Base-by-base conservation (phyloP, 352 stramenopile species). In the Phytophthora pistaciae region DNA sequence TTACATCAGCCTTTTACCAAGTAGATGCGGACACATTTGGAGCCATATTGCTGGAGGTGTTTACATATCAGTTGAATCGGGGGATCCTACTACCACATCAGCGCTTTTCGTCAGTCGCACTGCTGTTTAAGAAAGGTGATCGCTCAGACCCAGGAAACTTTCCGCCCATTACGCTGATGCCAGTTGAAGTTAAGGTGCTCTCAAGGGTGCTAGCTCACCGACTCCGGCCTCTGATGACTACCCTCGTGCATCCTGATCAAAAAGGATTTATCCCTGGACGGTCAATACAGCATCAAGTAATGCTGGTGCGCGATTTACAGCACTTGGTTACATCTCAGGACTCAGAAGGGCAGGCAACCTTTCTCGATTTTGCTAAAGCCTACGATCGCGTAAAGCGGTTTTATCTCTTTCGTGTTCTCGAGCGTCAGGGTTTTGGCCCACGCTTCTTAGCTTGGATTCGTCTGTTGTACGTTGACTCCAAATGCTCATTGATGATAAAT, bases 191-290 rank as follows among this genome's bases (percentile, higher is more conserved):
- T 13, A 40, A 40, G 11, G 33, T 40, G 8, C 6, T 40, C 9
- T 40, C 33, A 3, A 10, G 33, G 33, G 29, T 59, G 13, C 25
- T 59, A 59, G 49, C 53, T 7, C 5, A 59, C n/a, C 53, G 53
- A 40, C 33, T 59, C 16, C 46, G 25, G 13, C 53, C 27, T 29
- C 46, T 48, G 11, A 59, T 59, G 16, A 8, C 25, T 18, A 27
- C 27, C 5, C 25, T 59, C 25, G 31, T 59, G 10, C 53, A 59
- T 46, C 53, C 53, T 27, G 53, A 59, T 14, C 53, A 59, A 27
- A 59, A 59, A 46, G 27, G 53, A 16, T 59, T 59, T 25, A 59
- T 59, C 9, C 29, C 53, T 13, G 27, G n/a, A 27, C 27, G 31
- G 13, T 48, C 31, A 5, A 59, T 59, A 3, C 53, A 59, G 8